Base-by-base conservation (phyloP, 768 basidiomycete species). In the Hygrophoropsis aurantiaca region DNA sequence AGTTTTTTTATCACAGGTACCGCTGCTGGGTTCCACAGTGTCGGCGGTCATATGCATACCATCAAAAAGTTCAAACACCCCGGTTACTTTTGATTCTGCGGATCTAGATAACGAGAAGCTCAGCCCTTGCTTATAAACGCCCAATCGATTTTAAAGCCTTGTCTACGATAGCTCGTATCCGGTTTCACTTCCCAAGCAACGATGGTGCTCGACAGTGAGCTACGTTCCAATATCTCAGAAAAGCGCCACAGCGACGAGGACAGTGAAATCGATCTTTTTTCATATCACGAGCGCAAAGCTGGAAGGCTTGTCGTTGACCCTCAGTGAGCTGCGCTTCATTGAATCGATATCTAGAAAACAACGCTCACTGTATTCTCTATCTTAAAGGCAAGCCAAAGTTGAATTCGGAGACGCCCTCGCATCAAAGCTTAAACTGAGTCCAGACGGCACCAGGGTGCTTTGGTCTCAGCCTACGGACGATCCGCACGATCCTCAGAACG, bases 241-340 rank as follows among this genome's bases (percentile, higher is more conserved):
- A 34, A 34, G 36, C 20, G 16, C 20, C 6, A 16, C 8, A n/a
- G 16, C 16, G 36, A 9, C 36, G 20, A 16, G 36, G 16, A 8
- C 16, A n/a, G 16, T 21, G 36, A 60, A 23, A 44, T 70, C 25
- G 65, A 71, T 52, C 50, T 69, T 25, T 45, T 47, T 18, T 43
- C 58, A 0, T 75, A 73, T 46, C 77, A 79, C 44, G 78, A 80
- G 53, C 57, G 66, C 24, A 61, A 66, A 50, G 78, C 77, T 5
- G 80, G 80, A 19, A 69, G 79, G 20, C 59, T 81, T 36, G 74
- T 81, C 46, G 64, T 82, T 13, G 78, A 81, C 56, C 80, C 78
- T 10, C 65, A 66, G 79, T 78, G 42, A 26, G 74, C 68, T 30
- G 7, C 36, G 20, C 18, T 33, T 40, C n/a, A 26, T 26, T 9